phyloP scores from a whole-genome alignment of 2,329 filamentous ascomycete genomes.

The Sporothrix humicola region DNA sequence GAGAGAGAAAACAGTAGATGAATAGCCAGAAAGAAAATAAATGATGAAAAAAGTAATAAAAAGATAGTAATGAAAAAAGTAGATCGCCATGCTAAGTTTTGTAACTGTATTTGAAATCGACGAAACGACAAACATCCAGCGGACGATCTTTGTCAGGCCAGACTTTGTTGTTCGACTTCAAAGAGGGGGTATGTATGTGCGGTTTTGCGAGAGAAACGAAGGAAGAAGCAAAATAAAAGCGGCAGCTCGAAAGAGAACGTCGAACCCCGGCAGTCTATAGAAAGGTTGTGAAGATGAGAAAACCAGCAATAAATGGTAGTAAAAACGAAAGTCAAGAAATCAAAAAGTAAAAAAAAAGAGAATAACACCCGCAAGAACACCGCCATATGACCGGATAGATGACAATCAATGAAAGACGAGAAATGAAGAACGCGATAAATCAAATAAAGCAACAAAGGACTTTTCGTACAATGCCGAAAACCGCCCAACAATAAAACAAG shows the following conservation, averaged over 20 bases:
- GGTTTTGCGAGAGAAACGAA: conserved; percentile 26
- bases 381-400: conserved; percentile 32
- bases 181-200: conserved; percentile 30
- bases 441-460: conserved; percentile 4
- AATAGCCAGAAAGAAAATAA: conserved; percentile 11
- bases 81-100: conserved; percentile 32
- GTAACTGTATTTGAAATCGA: conserved; percentile 17
- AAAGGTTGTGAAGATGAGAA: conserved; percentile 22
- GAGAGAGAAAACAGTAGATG: conserved; percentile 12
- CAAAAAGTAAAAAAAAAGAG: not conserved
- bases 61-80: conserved; percentile 28
- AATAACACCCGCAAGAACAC: conserved; percentile 28
- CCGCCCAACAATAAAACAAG: conserved; percentile 22
- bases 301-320: conserved; percentile 1
- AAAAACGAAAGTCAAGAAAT: conserved; percentile 1
- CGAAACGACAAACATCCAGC: not conserved
- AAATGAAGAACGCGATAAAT: conserved; percentile 2
- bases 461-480: conserved; percentile 32
- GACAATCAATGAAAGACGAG: conserved; percentile 25
- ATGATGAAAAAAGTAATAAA: conserved; percentile 24
- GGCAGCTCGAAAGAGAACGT: not conserved
- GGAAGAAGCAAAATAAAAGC: conserved; percentile 5
- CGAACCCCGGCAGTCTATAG: conserved; percentile 15
- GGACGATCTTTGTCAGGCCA: not conserved
- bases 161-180: not conserved